Percentiles rank a stretch among this genome's conserved stretches.
Conservation (phyloP, 257 asterid species). For the Solanum ahanhuiri region DNA sequence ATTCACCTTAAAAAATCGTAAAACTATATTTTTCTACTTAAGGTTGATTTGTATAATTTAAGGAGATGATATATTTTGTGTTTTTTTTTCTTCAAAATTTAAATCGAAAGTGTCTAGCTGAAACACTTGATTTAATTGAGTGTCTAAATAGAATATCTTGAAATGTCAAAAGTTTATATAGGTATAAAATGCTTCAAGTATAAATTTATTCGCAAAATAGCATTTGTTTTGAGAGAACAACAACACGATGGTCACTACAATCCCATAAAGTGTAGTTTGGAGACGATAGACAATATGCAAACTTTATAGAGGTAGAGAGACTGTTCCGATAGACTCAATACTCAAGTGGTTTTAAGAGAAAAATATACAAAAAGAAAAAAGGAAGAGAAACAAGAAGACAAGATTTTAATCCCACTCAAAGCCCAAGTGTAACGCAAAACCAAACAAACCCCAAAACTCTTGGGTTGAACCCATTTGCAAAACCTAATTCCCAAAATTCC, state of each 20-base stretch:
- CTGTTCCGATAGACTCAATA: not conserved
- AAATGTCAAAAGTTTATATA: too few species aligned
- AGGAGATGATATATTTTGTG: too few species aligned
- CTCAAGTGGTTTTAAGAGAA: not conserved
- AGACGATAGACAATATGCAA: rapidly evolving
- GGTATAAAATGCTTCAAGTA: not conserved
- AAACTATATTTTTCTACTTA: not conserved
- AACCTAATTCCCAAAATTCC: not conserved
- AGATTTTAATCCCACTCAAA: not conserved
- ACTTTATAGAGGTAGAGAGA: too few species aligned
- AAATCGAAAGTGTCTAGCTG: too few species aligned
- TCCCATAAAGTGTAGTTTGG: rapidly evolving
- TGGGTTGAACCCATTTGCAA: not conserved
- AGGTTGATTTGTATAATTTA: not conserved
- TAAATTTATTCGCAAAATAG: too few species aligned
- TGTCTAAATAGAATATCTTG: too few species aligned
- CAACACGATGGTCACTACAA: too few species aligned
- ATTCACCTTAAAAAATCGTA: not conserved
- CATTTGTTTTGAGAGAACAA: not conserved
- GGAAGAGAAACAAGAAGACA: not conserved
- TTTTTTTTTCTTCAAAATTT: too few species aligned
- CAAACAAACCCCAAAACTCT: not conserved
- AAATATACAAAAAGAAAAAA: too few species aligned
- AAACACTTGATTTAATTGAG: not conserved
- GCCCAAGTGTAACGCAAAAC: not conserved